Evolutionary conservation across 2,329 filamentous ascomycete genomes (phyloP).

Genomic region (Aspergillus tubingensis): DNA sequence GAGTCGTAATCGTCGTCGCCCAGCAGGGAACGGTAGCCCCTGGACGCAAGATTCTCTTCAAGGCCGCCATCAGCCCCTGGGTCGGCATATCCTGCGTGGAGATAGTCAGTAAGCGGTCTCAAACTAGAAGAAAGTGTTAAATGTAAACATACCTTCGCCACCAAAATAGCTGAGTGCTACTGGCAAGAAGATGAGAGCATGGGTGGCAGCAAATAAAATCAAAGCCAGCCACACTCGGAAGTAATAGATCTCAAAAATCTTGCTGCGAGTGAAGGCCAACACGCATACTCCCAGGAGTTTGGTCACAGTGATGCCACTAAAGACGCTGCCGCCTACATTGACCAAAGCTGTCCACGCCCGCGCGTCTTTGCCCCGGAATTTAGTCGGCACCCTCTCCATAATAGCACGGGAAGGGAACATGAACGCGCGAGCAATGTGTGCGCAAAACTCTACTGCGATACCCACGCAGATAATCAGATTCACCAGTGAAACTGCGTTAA

Average conservation of each 20-base stretch:
- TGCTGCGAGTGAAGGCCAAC: constrained; percentile 89
- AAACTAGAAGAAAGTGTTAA: no score
- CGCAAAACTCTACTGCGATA: constrained; percentile 96
- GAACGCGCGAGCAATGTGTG: constrained; percentile 92
- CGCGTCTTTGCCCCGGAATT: constrained; percentile 79
- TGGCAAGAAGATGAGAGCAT: constrained; percentile 88
- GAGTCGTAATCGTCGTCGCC: constrained; percentile 76
- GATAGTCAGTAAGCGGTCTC: no score
- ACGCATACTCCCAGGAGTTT: constrained; percentile 92
- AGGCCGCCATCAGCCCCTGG: constrained; percentile 84
- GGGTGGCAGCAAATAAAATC: constrained; percentile 82
- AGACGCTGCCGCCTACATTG: constrained; percentile 91
- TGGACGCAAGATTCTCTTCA: constrained; percentile 81
- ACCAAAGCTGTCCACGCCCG: constrained; percentile 90
- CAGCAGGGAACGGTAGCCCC: constrained; percentile 74
- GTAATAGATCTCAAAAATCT: constrained; percentile 99
- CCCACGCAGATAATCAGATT: constrained; percentile 97
- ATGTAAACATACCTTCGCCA: constrained; percentile 63
- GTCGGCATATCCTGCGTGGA: constrained; percentile 70
- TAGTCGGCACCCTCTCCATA: constrained; percentile 76
- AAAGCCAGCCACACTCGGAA: constrained; percentile 95
- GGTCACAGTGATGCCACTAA: constrained; percentile 93
- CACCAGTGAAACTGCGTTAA: constrained; percentile 93
- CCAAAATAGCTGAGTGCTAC: constrained; percentile 84
- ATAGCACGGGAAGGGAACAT: constrained; percentile 85